Percentiles rank a stretch among this genome's conserved stretches.
Conservation (phyloP, 495 filamentous ascomycete species). For the Echria macrotheca region DNA sequence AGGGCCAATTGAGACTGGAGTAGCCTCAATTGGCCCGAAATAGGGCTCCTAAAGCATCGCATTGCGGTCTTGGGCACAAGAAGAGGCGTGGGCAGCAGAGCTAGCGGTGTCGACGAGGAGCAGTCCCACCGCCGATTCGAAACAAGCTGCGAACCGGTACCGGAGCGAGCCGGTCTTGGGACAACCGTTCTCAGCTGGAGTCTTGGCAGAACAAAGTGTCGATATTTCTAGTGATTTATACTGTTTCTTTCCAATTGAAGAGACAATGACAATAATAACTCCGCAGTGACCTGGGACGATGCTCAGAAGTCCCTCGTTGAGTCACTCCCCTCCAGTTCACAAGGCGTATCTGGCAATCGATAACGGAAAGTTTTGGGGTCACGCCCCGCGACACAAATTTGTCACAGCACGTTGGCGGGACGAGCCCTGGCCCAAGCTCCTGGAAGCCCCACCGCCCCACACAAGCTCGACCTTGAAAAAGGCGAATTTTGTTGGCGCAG, state of each 20-base stretch:
- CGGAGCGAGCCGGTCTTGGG: conserved; percentile 13
- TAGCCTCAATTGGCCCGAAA: conserved; percentile 27
- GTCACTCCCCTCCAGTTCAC: too few relatives aligned
- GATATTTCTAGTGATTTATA: too few relatives aligned
- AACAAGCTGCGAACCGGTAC: conserved; percentile 16
- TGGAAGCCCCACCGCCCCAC: conserved; percentile 12
- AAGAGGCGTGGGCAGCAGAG: too few relatives aligned
- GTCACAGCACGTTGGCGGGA: too few relatives aligned
- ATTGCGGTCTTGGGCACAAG: conserved; percentile 7
- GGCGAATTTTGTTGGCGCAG: conserved; percentile 13
- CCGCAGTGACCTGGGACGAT: too few relatives aligned
- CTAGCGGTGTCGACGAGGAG: too few relatives aligned
- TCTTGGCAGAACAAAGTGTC: not conserved
- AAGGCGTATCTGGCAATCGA: too few relatives aligned
- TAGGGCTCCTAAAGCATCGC: conserved; percentile 19
- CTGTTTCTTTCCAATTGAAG: too few relatives aligned
- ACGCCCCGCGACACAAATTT: not conserved
- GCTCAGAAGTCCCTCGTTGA: too few relatives aligned
- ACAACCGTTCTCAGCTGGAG: not conserved
- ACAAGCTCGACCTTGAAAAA: conserved; percentile 17
- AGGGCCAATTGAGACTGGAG: conserved; percentile 23
- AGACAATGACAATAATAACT: too few relatives aligned
- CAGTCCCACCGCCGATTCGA: conserved; percentile 8
- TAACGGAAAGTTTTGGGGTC: conserved; percentile 5
- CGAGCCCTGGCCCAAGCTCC: conserved; percentile 17